Evolutionary conservation across 129 eudicot genomes (phyloP).

Genomic region (Flaveria ramosissima): DNA sequence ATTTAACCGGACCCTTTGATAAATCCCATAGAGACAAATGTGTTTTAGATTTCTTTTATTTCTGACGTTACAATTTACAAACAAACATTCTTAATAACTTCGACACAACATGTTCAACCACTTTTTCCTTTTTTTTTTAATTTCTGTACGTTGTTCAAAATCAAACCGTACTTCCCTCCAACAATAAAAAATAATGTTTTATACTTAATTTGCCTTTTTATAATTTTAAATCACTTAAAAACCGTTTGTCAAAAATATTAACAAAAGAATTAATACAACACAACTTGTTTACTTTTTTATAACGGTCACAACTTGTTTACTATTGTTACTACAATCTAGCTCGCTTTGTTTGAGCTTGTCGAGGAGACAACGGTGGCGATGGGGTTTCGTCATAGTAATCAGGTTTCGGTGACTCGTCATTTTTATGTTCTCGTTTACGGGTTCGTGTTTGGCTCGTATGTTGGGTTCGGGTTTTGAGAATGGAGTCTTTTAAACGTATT

Average conservation of each 20-base stretch:
- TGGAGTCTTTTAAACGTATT: constrained; percentile 55
- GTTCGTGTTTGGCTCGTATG: constrained; percentile 6
- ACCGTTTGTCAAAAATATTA: not conserved
- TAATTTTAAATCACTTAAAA: not conserved
- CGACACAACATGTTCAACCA: not conserved
- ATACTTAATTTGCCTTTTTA: not conserved
- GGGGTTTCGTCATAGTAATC: constrained; percentile 21
- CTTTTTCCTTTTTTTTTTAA: not conserved
- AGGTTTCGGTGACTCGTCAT: not conserved
- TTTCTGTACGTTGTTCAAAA: not conserved
- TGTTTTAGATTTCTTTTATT: too few relatives aligned
- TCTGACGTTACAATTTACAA: not conserved
- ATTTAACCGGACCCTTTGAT: too few relatives aligned
- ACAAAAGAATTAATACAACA: not conserved
- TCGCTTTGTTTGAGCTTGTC: constrained; percentile 6
- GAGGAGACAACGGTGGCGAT: not conserved
- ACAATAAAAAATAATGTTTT: not conserved
- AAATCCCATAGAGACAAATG: not conserved
- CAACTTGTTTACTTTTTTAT: not conserved
- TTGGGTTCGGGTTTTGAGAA: constrained; percentile 40
- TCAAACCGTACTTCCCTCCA: not conserved
- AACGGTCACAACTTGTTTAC: not conserved
- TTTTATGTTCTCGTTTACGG: constrained; percentile 12
- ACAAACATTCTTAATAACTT: not conserved
- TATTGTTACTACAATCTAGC: constrained; percentile 7